Evolutionary conservation across 2,329 filamentous ascomycete species (phyloP).

Genomic region (Colletotrichum falcatum): DNA sequence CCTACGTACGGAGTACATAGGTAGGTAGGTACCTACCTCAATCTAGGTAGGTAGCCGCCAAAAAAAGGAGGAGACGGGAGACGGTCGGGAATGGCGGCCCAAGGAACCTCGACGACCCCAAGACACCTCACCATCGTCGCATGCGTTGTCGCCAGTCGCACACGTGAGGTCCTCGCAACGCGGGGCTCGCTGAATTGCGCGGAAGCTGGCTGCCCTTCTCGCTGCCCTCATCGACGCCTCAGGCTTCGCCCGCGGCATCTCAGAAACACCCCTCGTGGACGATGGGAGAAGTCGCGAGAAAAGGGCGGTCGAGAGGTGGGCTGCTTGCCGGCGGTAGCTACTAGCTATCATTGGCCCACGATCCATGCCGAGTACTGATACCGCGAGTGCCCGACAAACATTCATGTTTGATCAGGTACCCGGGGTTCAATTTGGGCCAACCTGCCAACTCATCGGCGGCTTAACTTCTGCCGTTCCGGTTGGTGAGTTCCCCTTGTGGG

Average conservation of each 20-base stretch:
- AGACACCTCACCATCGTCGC: conserved; percentile 31
- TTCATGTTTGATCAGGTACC: conserved; percentile 16
- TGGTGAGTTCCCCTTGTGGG: conserved; percentile 20
- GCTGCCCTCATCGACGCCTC: conserved; percentile 8
- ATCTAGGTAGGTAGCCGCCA: not conserved
- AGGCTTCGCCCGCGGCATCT: conserved; percentile 1
- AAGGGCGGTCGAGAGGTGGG: conserved; percentile 25
- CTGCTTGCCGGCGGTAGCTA: not conserved
- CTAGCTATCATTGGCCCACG: conserved; percentile 20
- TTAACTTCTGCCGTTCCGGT: conserved; percentile 33
- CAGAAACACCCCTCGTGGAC: conserved; percentile 8
- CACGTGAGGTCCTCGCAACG: conserved; percentile 37
- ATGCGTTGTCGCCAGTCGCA: conserved; percentile 31
- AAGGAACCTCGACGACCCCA: conserved; percentile 7
- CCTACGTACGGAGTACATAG: too few relatives aligned
- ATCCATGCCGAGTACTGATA: conserved; percentile 4
- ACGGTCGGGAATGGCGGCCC: conserved; percentile 35
- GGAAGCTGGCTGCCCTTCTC: conserved; percentile 10
- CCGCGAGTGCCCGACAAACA: conserved; percentile 19
- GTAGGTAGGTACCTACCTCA: too few relatives aligned
- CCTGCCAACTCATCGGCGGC: conserved; percentile 40
- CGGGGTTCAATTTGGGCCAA: conserved; percentile 2
- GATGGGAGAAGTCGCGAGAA: conserved; percentile 27
- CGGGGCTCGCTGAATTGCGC: conserved; percentile 22
- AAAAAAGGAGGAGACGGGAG: not conserved